Conservation (phyloP, 805 yeast genomes). For the Danielozyma ontarioensis region DNA sequence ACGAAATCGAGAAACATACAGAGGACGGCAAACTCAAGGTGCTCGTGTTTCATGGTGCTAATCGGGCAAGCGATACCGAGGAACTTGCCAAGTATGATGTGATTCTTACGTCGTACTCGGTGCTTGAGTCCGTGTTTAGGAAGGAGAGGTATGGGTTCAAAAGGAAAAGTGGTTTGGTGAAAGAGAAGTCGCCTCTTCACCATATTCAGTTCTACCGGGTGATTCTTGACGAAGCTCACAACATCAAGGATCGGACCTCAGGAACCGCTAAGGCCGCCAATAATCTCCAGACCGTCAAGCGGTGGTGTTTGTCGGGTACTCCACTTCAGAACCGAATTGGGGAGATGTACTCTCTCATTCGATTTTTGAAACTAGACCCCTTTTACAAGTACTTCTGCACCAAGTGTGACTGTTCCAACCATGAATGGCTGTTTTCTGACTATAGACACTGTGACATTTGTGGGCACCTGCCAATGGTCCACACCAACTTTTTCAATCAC, state of each 20-base stretch:
- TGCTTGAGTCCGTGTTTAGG: conserved; percentile 79
- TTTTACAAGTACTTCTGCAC: conserved; percentile 88
- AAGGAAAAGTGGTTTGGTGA: conserved; percentile 62
- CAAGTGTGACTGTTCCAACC: conserved; percentile 80
- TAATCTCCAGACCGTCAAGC: conserved; percentile 58
- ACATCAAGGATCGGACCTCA: conserved; percentile 89
- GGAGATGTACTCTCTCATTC: conserved; percentile 86
- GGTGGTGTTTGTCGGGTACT: conserved; percentile 95
- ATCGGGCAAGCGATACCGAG: conserved; percentile 52
- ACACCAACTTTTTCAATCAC: conserved; percentile 92
- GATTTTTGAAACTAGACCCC: conserved; percentile 81
- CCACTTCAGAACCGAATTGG: conserved; percentile 96
- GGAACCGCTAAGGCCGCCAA: conserved; percentile 94
- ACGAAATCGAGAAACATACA: conserved; percentile 85
- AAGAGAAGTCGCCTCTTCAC: conserved; percentile 75
- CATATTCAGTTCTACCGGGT: conserved; percentile 74
- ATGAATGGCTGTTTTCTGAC: conserved; percentile 81
- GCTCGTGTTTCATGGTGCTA: conserved; percentile 81
- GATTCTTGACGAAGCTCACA: conserved; percentile 93
- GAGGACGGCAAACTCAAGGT: conserved; percentile 58
- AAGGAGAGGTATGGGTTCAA: conserved; percentile 81
- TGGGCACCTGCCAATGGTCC: conserved; percentile 92
- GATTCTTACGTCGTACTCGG: conserved; percentile 87
- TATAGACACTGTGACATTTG: conserved; percentile 81
- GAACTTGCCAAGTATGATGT: conserved; percentile 69